Evolutionary conservation across 148 eudicot species (phyloP).

Genomic region (Oxyria digyna): DNA sequence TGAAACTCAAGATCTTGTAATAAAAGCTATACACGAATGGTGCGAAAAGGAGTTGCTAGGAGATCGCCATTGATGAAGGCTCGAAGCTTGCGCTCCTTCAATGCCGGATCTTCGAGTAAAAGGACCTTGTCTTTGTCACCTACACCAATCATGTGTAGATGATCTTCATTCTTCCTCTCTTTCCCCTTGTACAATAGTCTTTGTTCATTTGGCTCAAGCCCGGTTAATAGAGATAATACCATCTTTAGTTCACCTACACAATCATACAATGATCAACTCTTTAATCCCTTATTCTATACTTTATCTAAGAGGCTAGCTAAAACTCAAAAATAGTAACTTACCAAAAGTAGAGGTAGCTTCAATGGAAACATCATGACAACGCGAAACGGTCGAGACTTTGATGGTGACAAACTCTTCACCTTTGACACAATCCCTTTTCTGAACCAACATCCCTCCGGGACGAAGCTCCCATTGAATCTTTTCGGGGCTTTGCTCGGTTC

Average conservation of each 20-base stretch:
- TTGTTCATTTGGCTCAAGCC: slow-evolving; percentile 49
- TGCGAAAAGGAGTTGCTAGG: not conserved
- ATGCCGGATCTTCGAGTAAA: slow-evolving; percentile 54
- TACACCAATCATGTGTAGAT: slow-evolving; percentile 61
- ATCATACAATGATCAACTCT: not conserved
- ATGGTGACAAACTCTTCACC: slow-evolving; percentile 32
- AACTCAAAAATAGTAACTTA: slow-evolving; percentile 9
- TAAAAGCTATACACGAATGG: slow-evolving; percentile 6
- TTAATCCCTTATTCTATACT: too few species aligned
- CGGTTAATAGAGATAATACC: slow-evolving; percentile 33
- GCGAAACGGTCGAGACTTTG: slow-evolving; percentile 40
- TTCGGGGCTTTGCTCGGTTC: not conserved
- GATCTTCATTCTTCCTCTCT: slow-evolving; percentile 51
- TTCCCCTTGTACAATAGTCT: slow-evolving; percentile 58
- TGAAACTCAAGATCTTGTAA: too few species aligned
- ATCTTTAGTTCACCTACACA: slow-evolving; percentile 42
- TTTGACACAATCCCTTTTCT: slow-evolving; percentile 35
- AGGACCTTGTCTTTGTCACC: slow-evolving; percentile 55
- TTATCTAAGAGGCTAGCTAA: too few species aligned
- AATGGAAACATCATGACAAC: slow-evolving; percentile 41
- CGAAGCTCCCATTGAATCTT: slow-evolving; percentile 45
- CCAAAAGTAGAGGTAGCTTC: slow-evolving; percentile 64
- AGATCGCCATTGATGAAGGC: slow-evolving; percentile 8
- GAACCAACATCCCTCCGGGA: slow-evolving; percentile 66
- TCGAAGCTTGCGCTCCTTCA: slow-evolving; percentile 47